phyloP scores from a whole-genome alignment of 1,139 yeast genomes.

The Debaryomycetaceae sp. region DNA sequence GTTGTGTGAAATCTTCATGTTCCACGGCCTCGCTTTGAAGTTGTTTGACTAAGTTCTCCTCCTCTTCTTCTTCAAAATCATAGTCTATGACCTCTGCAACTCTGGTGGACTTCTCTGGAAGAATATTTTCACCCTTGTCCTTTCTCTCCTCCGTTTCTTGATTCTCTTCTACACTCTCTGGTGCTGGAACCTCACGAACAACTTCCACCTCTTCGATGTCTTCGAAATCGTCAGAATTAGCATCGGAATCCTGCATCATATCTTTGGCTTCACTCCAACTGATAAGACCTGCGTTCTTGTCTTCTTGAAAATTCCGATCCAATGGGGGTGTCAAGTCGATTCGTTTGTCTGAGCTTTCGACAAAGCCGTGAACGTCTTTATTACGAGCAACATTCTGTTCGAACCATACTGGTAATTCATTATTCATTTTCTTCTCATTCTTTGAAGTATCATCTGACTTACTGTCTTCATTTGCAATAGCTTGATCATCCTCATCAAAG shows the following conservation, averaged over 20 bases:
- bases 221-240: background rate
- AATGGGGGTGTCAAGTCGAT: background rate
- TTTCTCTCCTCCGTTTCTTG: constrained; percentile 52
- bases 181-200: constrained; percentile 1
- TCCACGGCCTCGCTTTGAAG: constrained; percentile 68
- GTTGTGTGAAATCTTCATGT: constrained; percentile 58
- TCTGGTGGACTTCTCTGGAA: background rate
- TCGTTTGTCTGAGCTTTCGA: background rate
- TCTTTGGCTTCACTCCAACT: constrained; percentile 46
- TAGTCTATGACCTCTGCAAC: constrained; percentile 39
- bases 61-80: constrained; percentile 76
- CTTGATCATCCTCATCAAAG: constrained; percentile 4
- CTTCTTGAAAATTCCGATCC: constrained; percentile 24
- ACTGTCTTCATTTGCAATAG: constrained; percentile 3
- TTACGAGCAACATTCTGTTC: constrained; percentile 5
- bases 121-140: constrained; percentile 38
- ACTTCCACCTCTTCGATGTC: constrained; percentile 2
- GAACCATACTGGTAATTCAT: constrained; percentile 19
- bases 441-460: constrained; percentile 1
- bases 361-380: constrained; percentile 3
- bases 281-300: constrained; percentile 48
- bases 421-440: constrained; percentile 1
- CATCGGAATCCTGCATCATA: constrained; percentile 12
- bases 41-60: constrained; percentile 58
- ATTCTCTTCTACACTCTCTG: background rate